Evolutionary conservation across 208 protist species (phyloP), one percentile per base, ranked within the genome.

Genomic region (Leptomonas seymouri): DNA sequence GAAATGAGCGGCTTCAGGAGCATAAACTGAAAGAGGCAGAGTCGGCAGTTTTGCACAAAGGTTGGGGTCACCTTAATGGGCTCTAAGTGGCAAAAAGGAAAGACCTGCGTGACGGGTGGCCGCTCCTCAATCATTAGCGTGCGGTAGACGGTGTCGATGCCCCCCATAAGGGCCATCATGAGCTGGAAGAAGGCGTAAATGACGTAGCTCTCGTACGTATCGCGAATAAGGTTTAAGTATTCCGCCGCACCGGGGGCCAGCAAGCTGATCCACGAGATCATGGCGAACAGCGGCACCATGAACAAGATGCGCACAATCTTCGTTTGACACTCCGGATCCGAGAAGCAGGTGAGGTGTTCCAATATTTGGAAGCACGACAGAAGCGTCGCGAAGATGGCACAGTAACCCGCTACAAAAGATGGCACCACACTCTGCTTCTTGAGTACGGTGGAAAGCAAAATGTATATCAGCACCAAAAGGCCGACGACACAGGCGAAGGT

Each of bases 141-240:
- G 30, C 89, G 84, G 71, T 94, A 92, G 45, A 94, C 76, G 3
- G 89, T 90, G 76, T 96, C 91, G 58, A 90, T 81, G 45, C 93
- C 93, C 23, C 91, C 96, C 84, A 97, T 91, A 21, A 97, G 88
- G 28, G 88, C 94, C 25, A 98, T 86, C 87, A 98, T 97, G 18
- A 98, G 81, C 61, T 90, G 86, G 69, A 98, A 95, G 76, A 98
- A 98, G 76, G 89, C 85, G 79, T 98, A 98, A 56, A 98, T 91
- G 54, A 87, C 96, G 76, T 98, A 98, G 76, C 93, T 96, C 72
- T 98, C 93, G 80, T 98, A 98, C 15, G 85, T 83, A 68, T 97
- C 93, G 8, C 95, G 89, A 45, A 97, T 80, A 2, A 97, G 64
- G 57, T 97, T 96, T 46, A 98, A 84, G 71, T 98, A 98, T 68